Base-by-base conservation (phyloP, 352 stramenopile species). In the Pythium plurisporium region DNA sequence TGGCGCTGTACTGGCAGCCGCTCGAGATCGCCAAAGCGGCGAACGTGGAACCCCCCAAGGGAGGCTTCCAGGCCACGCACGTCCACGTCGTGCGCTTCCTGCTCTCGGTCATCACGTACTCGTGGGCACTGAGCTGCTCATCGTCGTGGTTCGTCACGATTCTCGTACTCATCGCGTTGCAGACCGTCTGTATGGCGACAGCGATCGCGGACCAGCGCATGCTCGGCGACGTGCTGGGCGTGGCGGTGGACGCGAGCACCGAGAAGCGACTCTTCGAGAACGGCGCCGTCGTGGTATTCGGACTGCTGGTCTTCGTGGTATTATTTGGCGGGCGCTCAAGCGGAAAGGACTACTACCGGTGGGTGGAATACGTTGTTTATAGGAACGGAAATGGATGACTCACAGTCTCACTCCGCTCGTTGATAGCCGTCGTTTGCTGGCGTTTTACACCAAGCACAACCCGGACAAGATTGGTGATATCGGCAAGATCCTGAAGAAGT, bases 381-480 rank as follows among this genome's bases (percentile, higher is more conserved):
- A n/a, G n/a, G n/a, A n/a, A n/a, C n/a, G n/a, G n/a, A n/a, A n/a
- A n/a, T n/a, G n/a, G n/a, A n/a, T n/a, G n/a, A n/a, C n/a, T n/a
- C n/a, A n/a, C n/a, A n/a, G n/a, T n/a, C n/a, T n/a, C n/a, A n/a
- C n/a, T n/a, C n/a, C n/a, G n/a, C n/a, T n/a, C n/a, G n/a, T 55
- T 63, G 67, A 26, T 48, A 86, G 79, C 17, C 64, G 70, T 52
- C 65, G 76, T 36, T 44, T 98, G 22, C 72, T 92, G 34, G 84
- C 83, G 23, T 98, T 98, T 61, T 98, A 98, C 70, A 67, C 88
- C 37, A 85, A 96, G 52, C 71, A 97, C 67, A 98, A 98, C 62
- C 88, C 88, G 6, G 73, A 67, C 17, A 97, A 97, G 65, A 62
- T 98, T 15, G 65, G 65, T 23, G 86, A 86, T 23, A 84, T 97